A percentile compares a stretch with the other conserved stretches of the same genome.
Evolutionary conservation across 2,329 filamentous ascomycete species (phyloP).

Genomic region (Exophiala sp.): DNA sequence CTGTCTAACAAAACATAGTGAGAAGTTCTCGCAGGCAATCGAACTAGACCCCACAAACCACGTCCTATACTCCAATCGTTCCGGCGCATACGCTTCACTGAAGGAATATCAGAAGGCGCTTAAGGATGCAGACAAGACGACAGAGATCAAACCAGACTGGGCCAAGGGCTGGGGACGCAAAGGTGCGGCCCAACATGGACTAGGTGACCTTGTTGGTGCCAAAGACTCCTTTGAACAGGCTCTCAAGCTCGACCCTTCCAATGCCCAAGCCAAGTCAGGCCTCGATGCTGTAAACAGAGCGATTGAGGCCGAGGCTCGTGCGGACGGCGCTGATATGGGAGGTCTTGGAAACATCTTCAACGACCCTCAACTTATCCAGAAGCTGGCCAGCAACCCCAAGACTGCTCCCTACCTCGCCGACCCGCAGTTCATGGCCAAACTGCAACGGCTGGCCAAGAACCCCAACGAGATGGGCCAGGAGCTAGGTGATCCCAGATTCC

Average conservation of each 20-base stretch:
- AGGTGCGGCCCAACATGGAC: conserved; percentile 81
- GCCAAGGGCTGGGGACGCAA: conserved; percentile 93
- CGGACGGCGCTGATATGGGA: conserved; percentile 56
- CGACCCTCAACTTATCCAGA: conserved; percentile 82
- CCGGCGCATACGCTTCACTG: conserved; percentile 79
- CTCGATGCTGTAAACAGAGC: conserved; percentile 79
- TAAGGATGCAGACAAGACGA: conserved; percentile 86
- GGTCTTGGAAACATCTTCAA: conserved; percentile 91
- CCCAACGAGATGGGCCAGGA: conserved; percentile 69
- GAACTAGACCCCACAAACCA: conserved; percentile 82
- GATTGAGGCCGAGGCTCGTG: conserved; percentile 68
- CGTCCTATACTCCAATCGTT: conserved; percentile 96
- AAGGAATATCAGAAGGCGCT: conserved; percentile 80
- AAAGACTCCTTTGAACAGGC: conserved; percentile 89
- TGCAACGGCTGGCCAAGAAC: conserved; percentile 74
- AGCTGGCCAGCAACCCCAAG: conserved; percentile 92
- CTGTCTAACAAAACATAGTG: conserved; percentile 48
- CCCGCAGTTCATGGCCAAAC: conserved; percentile 79
- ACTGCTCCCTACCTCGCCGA: conserved; percentile 76
- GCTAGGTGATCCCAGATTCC: conserved; percentile 83
- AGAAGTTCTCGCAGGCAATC: conserved; percentile 92
- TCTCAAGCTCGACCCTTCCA: conserved; percentile 85
- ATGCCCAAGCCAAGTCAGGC: conserved; percentile 87
- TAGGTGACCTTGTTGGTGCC: conserved; percentile 76
- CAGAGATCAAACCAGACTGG: conserved; percentile 95